Base-by-base conservation (phyloP, 352 stramenopile genomes). In the Phytophthora sp. region DNA sequence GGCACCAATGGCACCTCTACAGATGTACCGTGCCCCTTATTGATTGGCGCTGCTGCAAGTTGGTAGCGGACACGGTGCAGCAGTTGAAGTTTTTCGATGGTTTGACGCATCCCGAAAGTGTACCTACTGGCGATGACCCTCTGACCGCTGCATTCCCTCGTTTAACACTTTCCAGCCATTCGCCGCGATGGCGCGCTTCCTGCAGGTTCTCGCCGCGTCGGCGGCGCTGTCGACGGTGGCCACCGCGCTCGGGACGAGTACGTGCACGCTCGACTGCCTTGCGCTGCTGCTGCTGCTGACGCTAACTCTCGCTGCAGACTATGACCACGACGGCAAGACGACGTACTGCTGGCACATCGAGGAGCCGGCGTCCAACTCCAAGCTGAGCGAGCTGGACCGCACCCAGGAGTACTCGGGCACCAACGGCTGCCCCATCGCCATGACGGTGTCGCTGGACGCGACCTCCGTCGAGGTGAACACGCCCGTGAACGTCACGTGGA, bases 271-370 rank as follows among this genome's bases (percentile, higher is more conserved):
- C n/a, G n/a, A 21, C 9, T 17, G 12, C 23, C 15, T 48, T 41
- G 21, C 17, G 6, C 26, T 39, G 10, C 42, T 28, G 15, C 17
- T 4, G 2, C 24, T 27, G 10, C 13, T 38, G 17, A 43, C 23
- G 23, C 17, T 44, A 17, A 23, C 35, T 28, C 3, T 30, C 21
- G 28, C 45, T 20, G 46, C 26, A 86, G 77, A 75, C 53, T 83
- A 84, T 45, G 39, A 71, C 34, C 72, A 77, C 48, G 63, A 87
- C 15, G 66, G 66, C 43, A 55, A 71, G 11, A 74, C 60, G 17
- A 74, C 78, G 32, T 88, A 88, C 60, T 88, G 78, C 62, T 88
- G 78, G 78, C 30, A 74, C 37, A 88, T 88, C 49, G 54, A 67
- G 21, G 54, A 82, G 28, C 67, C 73, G 10, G 44, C 74, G 4